Evolutionary conservation across 768 basidiomycete species (phyloP), one percentile per base, ranked within the genome.

Genomic region (Termitomyces titanicus): DNA sequence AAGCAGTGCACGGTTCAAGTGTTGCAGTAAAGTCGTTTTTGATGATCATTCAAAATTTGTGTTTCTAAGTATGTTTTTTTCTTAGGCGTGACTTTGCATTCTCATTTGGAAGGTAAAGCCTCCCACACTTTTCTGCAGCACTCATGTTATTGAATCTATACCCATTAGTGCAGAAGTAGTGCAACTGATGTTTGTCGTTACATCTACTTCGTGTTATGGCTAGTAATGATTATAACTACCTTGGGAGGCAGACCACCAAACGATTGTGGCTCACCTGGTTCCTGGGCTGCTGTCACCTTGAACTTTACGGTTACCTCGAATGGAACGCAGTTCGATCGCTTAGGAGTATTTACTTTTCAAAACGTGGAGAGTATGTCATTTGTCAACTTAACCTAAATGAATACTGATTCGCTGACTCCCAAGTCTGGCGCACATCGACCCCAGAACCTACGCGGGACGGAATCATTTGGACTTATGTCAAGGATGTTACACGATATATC

Each of bases 391-490:
- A 17, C n/a, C 22, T 15, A 20, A 47, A 29, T 38, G 3, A 20
- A 45, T 47, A n/a, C 37, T 25, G 54, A 38, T n/a, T 48, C 44
- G 4, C 29, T 17, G n/a, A 15, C 5, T 27, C 27, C 11, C 2
- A 27, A 88, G 87, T 90, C 47, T 90, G 89, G 89, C 76, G 89
- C 31, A 89, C 86, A 18, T 89, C 87, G 0, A 92, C 89, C 12
- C 84, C 89, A 0, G 89, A 91, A 66, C 89, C 89, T 0, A 85
- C 82, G 0, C 61, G 59, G 17, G 74, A 81, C 42, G 89, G 89
- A 11, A 90, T 92, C 56, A 83, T 88, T 47, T 91, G 89, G 89
- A 89, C 88, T 1, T 84, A 80, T 53, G 67, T 83, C 62, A 91
- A 91, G 64, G 89, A 91, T 59, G 86, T 86, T 18, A 85, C 88